Evolutionary conservation across 1,284 basidiomycete species (phyloP), one percentile per base, ranked within the genome.

Genomic region (Flammula alnicola): DNA sequence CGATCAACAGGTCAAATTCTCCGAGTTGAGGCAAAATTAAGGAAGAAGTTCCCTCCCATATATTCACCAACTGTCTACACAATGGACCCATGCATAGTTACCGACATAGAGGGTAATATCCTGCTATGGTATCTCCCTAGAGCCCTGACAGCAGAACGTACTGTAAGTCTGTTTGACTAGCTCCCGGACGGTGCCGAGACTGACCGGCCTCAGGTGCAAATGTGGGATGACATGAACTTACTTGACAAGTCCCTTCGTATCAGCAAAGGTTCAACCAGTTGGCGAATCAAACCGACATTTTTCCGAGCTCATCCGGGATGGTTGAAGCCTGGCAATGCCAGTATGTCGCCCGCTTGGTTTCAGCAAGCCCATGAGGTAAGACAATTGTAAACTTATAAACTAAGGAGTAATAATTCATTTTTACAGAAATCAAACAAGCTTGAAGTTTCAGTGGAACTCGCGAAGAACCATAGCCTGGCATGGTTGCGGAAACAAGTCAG

Each of bases 291-390:
- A 9, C 3, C 19, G 23, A 14, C 10, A 2, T 20, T 27, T 20
- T 35, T 43, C 19, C 11, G 11, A 17, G n/a, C 19, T 0, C 2
- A 19, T 7, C 3, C 2, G 3, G 16, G 26, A 4, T 7, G 31
- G 19, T 14, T 45, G 1, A 47, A 54, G 23, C 36, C 54, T 1
- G 54, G 54, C 4, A 46, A 3, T 23, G n/a, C 38, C 4, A 49
- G 38, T 35, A 4, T 55, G 3, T 36, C 46, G 2, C 50, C 47
- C 5, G 54, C 54, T 7, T 55, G 54, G 54, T 55, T 52, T 47
- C 35, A 51, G 23, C 54, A 49, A 37, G 54, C 16, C 10, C 49
- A 51, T 19, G 42, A 47, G 14, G 50, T 49, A 23, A 5, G n/a
- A 25, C 25, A 25, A 12, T 7, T 12, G 43, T 45, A 5, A 10